Evolutionary conservation across 176 grass and related monocot species (phyloP), one percentile per base, ranked within the genome.

Genomic region (Sorghum bicolor): DNA sequence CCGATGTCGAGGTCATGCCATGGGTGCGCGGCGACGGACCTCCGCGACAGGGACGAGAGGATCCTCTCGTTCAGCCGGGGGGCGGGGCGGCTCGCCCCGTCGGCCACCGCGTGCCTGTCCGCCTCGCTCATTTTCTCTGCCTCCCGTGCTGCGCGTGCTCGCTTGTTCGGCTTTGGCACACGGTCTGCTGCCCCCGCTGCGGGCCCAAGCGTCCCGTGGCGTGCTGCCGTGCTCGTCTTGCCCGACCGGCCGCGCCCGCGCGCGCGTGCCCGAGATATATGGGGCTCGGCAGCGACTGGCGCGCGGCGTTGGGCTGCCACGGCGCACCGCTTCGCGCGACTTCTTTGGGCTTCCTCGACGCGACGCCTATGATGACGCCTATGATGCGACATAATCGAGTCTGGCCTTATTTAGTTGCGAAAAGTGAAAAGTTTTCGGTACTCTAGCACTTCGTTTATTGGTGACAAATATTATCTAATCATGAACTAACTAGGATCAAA

Each of bases 11-110:
- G 81, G 67, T 94, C 94, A 83, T 97, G 92, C 94, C 94, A 97
- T 13, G 94, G 92, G 86, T 97, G 94, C 31, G 94, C 94, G 87
- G 94, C 92, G 33, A 97, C 94, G 50, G 92, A 92, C 89, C 92
- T 85, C 82, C 83, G 79, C 3, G 89, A 94, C 45, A 97, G 57
- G 30, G 94, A 92, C 32, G 92, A 97, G 30, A 97, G 87, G 64
- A 97, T 97, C 89, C 94, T 88, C 86, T 97, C 92, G 55, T 97
- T 97, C 82, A 94, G 87, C 43, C 79, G 83, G 48, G 86, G 92
- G 6, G 87, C 26, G 13, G 45, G 45, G 45, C 45, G 45, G 45
- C 45, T 48, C 45, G 14, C 45, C 1, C 45, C 45, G 17, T 48
- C 45, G 15, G 4, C 45, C 45, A 0, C 15, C 3, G 45, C 45